Evolutionary conservation across 163 green algal genomes (phyloP).

Genomic region (Volvox carteri): DNA sequence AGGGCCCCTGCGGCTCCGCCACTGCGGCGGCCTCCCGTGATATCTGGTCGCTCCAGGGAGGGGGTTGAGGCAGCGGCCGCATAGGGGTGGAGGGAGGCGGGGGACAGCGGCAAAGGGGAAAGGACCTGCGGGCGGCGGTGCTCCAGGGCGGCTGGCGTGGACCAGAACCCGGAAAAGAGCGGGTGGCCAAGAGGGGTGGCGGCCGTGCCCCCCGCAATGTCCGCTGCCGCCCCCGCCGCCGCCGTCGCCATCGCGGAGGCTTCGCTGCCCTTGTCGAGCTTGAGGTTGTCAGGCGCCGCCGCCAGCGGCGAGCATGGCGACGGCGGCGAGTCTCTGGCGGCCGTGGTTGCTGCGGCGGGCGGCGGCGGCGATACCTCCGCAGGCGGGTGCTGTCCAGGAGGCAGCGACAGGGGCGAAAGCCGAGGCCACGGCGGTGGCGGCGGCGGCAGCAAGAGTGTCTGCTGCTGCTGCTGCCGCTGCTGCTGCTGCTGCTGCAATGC

Average conservation of each 20-base stretch:
- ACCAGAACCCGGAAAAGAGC: too few species aligned
- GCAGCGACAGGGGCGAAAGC: neutral
- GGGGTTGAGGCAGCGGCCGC: too few species aligned
- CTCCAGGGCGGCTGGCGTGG: too few species aligned
- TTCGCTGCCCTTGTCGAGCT: neutral
- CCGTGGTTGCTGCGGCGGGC: too few species aligned
- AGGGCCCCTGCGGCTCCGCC: neutral
- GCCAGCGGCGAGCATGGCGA: neutral
- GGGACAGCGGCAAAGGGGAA: too few species aligned
- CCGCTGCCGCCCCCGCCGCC: neutral
- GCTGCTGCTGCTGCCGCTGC: neutral
- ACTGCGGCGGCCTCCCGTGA: neutral
- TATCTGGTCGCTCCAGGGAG: too few species aligned
- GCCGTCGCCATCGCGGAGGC: neutral
- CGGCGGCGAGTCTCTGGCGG: too few species aligned
- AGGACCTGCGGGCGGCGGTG: neutral
- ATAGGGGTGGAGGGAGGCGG: too few species aligned
- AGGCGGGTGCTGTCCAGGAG: neutral
- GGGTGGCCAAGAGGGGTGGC: too few species aligned
- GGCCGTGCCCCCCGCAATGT: neutral
- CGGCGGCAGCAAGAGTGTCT: neutral
- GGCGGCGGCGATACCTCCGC: too few species aligned
- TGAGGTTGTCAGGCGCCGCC: neutral
- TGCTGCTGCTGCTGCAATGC: neutral
- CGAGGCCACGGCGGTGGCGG: neutral